Evolutionary conservation across 2,329 filamentous ascomycete genomes (phyloP).

Genomic region (Chaetomiaceae sp.): DNA sequence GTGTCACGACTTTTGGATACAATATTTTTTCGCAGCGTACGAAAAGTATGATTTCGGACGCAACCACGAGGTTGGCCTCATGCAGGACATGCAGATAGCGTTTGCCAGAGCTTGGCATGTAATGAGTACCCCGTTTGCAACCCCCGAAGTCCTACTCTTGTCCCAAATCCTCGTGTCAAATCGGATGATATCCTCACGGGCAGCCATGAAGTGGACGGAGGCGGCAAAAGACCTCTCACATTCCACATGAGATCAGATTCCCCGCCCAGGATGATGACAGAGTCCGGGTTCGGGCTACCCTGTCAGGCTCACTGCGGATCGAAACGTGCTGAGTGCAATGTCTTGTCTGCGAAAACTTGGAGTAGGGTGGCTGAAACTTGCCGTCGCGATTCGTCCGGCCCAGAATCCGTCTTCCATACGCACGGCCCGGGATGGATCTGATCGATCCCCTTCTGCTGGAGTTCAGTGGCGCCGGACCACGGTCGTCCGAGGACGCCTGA

Average conservation of each 20-base stretch:
- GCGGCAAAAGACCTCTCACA: conserved; percentile 17
- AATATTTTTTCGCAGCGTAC: conserved; percentile 1
- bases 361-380: neutral
- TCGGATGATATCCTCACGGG: conserved; percentile 14
- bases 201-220: no score
- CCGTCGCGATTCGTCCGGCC: neutral
- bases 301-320: neutral
- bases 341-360: neutral
- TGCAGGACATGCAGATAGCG: neutral
- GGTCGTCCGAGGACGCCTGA: neutral
- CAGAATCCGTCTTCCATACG: neutral
- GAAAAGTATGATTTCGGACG: neutral
- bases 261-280: neutral
- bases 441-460: neutral
- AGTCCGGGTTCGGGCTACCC: neutral
- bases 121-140: neutral
- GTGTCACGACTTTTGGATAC: neutral
- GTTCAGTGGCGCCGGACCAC: neutral
- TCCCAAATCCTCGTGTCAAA: conserved; percentile 9
- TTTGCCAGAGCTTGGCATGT: neutral
- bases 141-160: neutral
- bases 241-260: conserved; percentile 13
- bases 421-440: no score
- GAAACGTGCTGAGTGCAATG: neutral
- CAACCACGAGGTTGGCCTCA: neutral